Conservation (phyloP, 257 asterid species). For the Solanum rostratum region DNA sequence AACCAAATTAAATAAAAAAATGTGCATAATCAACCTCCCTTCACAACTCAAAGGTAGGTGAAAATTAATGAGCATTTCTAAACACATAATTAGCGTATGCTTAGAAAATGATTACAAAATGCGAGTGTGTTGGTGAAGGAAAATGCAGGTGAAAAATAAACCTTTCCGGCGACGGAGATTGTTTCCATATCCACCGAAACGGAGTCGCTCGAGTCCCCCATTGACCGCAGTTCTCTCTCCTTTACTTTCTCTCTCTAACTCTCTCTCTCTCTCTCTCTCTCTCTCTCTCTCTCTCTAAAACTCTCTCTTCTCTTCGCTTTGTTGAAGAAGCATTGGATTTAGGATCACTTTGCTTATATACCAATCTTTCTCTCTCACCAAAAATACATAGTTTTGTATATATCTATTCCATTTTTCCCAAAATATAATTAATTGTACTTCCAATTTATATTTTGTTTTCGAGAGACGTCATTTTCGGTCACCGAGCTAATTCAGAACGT, state of each 20-base stretch:
- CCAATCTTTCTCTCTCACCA: conserved; percentile 20
- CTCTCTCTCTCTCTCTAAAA: conserved; percentile 7
- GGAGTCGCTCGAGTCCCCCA: conserved; percentile 95
- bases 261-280: conserved; percentile 6
- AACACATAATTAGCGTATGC: background rate
- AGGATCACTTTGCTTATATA: conserved; percentile 45
- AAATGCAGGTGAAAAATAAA: conserved; percentile 24
- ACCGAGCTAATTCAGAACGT: conserved; percentile 4
- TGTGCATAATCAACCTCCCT: background rate
- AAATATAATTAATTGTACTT: background rate
- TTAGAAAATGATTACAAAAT: background rate
- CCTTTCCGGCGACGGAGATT: conserved; percentile 75
- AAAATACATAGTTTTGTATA: background rate
- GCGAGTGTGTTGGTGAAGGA: background rate
- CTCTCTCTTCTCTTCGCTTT: background rate
- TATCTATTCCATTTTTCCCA: background rate
- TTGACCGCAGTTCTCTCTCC: conserved; percentile 19
- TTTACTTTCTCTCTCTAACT: background rate
- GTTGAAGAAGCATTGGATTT: conserved; percentile 35
- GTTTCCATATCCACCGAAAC: conserved; percentile 87
- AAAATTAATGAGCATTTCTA: background rate
- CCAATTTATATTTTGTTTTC: background rate
- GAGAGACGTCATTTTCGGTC: conserved; percentile 10
- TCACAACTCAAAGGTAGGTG: background rate
- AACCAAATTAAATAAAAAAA: background rate